Evolutionary conservation across 2,329 filamentous ascomycete species (phyloP), one percentile per base, ranked within the genome.

Genomic region (Penicillium hordei): DNA sequence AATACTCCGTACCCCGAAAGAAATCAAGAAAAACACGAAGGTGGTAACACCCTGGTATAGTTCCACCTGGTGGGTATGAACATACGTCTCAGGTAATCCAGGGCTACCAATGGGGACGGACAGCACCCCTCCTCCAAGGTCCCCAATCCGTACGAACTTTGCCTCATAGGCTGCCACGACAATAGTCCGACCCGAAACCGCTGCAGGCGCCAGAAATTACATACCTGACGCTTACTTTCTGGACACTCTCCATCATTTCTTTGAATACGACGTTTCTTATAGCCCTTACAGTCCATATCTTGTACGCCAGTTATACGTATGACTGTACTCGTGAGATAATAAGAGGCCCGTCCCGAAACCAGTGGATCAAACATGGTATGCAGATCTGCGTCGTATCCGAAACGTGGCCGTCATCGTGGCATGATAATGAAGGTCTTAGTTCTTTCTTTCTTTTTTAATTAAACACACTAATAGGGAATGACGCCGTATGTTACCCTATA

Each of bases 81-180:
- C 19, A 55, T 60, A 48, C 54, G 61, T 42, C 25, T 48, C 59
- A 55, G 36, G 36, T 56, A 54, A 34, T 19, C 55, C 25, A 36
- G 15, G 29, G 27, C 62, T 64, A 49, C 64, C 63, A 66, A 65
- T 66, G 50, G 57, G 57, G 27, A 50, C n/a, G 33, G 33, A n/a
- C 6, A 42, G 48, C 58, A 27, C 53, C 63, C 63, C 64, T 57
- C 59, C 63, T 61, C 57, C 61, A 65, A 64, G 63, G 64, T 66
- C 63, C 63, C 42, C 64, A 63, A 58, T 43, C 40, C 39, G 50
- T 48, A 29, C 60, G 58, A 61, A 60, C 46, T 51, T 39, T 51
- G 59, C 31, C 54, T 60, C 49, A 65, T 64, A 65, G 64, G 63
- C 61, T 58, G 50, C 44, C 52, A 52, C 36, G 25, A 55, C 40